phyloP scores from a whole-genome alignment of 805 yeast genomes.

The Candida chauliodis region DNA sequence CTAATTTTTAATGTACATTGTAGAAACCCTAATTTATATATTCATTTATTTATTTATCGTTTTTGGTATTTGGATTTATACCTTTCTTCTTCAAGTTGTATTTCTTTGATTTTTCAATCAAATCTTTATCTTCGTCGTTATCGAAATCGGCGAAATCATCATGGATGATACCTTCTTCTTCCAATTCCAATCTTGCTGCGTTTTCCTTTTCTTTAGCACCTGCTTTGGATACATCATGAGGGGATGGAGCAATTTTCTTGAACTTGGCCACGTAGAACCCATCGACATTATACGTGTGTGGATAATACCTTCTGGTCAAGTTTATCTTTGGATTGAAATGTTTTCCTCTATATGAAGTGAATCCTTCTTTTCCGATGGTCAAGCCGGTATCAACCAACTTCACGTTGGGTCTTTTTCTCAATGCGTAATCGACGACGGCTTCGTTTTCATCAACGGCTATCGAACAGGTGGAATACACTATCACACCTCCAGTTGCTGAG shows the following conservation, averaged over 20 bases:
- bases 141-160: slow-evolving; percentile 85
- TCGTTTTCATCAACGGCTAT: slow-evolving; percentile 98
- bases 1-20: slow-evolving; percentile 13
- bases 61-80: slow-evolving; percentile 55
- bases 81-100: slow-evolving; percentile 67
- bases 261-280: slow-evolving; percentile 98
- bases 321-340: slow-evolving; percentile 73
- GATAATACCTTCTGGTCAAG: slow-evolving; percentile 92
- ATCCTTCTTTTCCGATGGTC: slow-evolving; percentile 94
- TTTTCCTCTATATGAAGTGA: slow-evolving; percentile 90
- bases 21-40: no score
- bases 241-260: slow-evolving; percentile 83
- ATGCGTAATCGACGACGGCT: slow-evolving; percentile 96
- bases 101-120: slow-evolving; percentile 67
- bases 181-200: slow-evolving; percentile 76
- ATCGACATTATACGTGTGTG: slow-evolving; percentile 97
- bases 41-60: slow-evolving; percentile 14
- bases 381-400: slow-evolving; percentile 89
- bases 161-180: slow-evolving; percentile 76
- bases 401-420: slow-evolving; percentile 94
- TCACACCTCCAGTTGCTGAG: slow-evolving; percentile 86
- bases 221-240: slow-evolving; percentile 79
- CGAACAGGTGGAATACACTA: slow-evolving; percentile 97
- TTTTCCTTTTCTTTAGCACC: slow-evolving; percentile 85
- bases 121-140: slow-evolving; percentile 66